Percentiles rank a stretch among this genome's conserved stretches.
These are phyloP conservation scores for Funneliformis caledonium DNA, from an alignment of 371 early-diverging fungal genomes.

Conservation along the genomic window DNA sequence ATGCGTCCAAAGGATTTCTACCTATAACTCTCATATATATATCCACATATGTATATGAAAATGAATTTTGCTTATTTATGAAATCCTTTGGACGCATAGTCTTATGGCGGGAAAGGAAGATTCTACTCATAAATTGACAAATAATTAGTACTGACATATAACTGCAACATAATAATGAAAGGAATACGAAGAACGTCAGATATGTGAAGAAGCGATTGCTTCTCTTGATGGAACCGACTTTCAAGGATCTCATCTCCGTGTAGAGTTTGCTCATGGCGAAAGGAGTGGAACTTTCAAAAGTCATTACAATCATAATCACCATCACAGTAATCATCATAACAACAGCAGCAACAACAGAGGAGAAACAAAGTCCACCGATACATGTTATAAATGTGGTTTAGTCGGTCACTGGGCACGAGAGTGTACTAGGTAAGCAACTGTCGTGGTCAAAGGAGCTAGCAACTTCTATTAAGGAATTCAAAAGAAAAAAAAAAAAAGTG, in stretches of 20 bases:
- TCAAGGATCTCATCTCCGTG: conserved; percentile 40
- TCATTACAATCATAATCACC: no score
- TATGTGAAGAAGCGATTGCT: conserved; percentile 40
- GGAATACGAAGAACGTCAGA: conserved; percentile 43
- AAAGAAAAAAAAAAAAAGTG: neutral
- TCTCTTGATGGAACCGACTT: conserved; percentile 40
- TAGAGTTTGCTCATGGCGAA: conserved; percentile 42
- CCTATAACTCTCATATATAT: no score
- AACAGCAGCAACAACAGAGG: neutral
- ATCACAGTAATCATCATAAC: neutral
- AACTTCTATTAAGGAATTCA: conserved; percentile 3
- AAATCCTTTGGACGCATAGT: conserved; percentile 39
- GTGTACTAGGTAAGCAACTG: conserved; percentile 41
- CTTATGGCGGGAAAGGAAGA: neutral
- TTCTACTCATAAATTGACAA: neutral
- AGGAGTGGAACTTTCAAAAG: neutral
- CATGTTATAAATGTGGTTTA: conserved; percentile 41
- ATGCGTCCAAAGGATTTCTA: conserved; percentile 37
- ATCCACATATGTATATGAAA: neutral
- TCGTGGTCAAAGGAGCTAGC: conserved; percentile 14
- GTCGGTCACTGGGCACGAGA: conserved; percentile 41
- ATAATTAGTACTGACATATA: conserved; percentile 30
- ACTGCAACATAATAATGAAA: conserved; percentile 30
- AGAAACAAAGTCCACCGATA: conserved; percentile 33
- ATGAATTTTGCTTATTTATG: conserved; percentile 8